Base-by-base conservation (phyloP, 345 rosid species). In the Dimocarpus longan region DNA sequence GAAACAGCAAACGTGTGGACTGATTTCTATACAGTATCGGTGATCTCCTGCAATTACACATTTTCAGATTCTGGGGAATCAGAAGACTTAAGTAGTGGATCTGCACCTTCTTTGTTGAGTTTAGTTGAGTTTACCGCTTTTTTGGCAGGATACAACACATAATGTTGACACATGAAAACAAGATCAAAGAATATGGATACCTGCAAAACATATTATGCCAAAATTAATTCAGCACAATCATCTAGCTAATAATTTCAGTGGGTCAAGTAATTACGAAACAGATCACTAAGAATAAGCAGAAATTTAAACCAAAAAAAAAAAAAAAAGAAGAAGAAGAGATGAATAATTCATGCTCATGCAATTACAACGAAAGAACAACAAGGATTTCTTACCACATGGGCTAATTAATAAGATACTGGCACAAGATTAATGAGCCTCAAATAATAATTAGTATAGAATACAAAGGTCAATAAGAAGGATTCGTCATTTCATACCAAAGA, bases 121-220 rank as follows among this genome's bases (percentile, higher is more conserved):
- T 90, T 89, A 24, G 57, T 9, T 68, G 78, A 21, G 43, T 73
- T 52, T 9, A 62, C 22, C 46, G 12, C 26, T 82, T 82, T 87
- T 84, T 79, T 92, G 63, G 83, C 81, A 28, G 89, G 93, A 80
- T 94, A 94, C 74, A 96, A 80, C 76, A 93, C 83, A 79, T 80
- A 94, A 82, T 96, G 99, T 81, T 96, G 98, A 71, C 80, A 78
- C 92, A 96, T 93, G 93, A 94, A 94, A 69, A 96, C 81, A 62
- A 94, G 78, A 78, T 96, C 98, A 76, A 94, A 96, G 87, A 84
- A 85, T 62, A 96, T 26, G 3, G 97, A 86, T 5, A 94, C 77
- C 98, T 96, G 93, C 88, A 81, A 70, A 73, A 56, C 52, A 75
- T 68, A 50, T 56, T 65, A 48, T 26, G 28, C 54, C 77, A 52